Evolutionary conservation across 495 filamentous ascomycete genomes (phyloP).

Genomic region (Polyplosphaeria fusca): DNA sequence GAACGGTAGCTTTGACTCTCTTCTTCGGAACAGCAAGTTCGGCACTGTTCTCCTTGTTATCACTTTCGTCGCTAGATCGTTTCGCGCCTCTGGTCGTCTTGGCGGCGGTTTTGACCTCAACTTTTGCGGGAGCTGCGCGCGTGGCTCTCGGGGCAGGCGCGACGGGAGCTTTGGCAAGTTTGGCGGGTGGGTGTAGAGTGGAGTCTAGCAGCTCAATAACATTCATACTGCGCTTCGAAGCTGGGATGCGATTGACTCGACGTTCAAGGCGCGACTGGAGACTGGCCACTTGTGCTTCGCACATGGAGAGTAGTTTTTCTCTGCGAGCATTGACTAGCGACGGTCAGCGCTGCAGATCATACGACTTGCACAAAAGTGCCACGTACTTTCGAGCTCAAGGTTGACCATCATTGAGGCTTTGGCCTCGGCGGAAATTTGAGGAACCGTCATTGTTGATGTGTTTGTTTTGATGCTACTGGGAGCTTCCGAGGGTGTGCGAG

Average conservation of each 20-base stretch:
- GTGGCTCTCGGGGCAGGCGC: neutral
- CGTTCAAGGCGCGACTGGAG: conserved; percentile 85
- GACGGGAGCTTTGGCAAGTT: conserved; percentile 29
- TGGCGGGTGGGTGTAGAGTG: conserved; percentile 17
- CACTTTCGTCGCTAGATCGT: conserved; percentile 63
- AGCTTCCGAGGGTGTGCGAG: too few species aligned
- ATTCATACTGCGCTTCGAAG: conserved; percentile 69
- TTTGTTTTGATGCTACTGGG: too few species aligned
- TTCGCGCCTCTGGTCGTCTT: conserved; percentile 48
- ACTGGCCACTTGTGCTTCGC: conserved; percentile 79
- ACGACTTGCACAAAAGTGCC: too few species aligned
- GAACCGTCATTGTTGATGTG: neutral
- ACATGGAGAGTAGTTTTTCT: conserved; percentile 85
- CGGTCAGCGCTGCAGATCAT: too few species aligned
- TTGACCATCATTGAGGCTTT: conserved; percentile 75
- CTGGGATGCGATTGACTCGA: conserved; percentile 89
- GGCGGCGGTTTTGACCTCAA: neutral
- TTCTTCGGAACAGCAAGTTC: conserved; percentile 57
- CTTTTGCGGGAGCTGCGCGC: conserved; percentile 28
- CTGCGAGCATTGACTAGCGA: conserved; percentile 89
- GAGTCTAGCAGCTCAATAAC: conserved; percentile 74
- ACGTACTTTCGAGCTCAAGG: conserved; percentile 82
- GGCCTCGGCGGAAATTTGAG: conserved; percentile 39
- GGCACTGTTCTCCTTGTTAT: conserved; percentile 66
- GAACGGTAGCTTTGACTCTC: conserved; percentile 44